Percentiles rank a stretch among this genome's conserved stretches.
Evolutionary conservation across 805 yeast genomes (phyloP).

Genomic region (Scheffersomyces stipitis): DNA sequence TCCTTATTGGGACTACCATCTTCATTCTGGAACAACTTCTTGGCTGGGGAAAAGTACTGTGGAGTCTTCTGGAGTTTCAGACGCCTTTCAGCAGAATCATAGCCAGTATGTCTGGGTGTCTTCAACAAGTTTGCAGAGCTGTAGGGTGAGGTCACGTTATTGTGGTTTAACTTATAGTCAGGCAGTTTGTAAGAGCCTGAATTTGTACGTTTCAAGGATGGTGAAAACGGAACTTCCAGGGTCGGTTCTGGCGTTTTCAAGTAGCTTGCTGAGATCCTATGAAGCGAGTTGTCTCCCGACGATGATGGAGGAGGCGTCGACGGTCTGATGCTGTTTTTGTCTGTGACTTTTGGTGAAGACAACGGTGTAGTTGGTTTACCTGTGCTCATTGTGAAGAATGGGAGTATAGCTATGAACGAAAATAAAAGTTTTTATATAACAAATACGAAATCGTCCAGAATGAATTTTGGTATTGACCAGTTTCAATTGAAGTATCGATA

Average conservation of each 20-base stretch:
- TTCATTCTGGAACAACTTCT: slow-evolving; percentile 34
- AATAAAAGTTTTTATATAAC: too few species aligned
- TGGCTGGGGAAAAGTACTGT: slow-evolving; percentile 40
- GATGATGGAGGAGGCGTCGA: slow-evolving; percentile 2
- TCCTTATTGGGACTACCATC: slow-evolving; percentile 17
- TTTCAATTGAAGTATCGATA: too few species aligned
- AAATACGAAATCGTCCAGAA: too few species aligned
- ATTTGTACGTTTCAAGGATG: slow-evolving; percentile 36
- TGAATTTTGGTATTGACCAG: too few species aligned
- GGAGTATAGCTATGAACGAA: too few species aligned
- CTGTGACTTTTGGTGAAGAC: slow-evolving; percentile 47
- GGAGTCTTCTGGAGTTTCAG: slow-evolving; percentile 38
- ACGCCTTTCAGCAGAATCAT: slow-evolving; percentile 29
- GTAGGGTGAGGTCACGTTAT: slow-evolving; percentile 30
- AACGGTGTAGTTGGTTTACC: slow-evolving; percentile 36
- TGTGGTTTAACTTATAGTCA: slow-evolving; percentile 26
- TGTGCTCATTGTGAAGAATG: slow-evolving; percentile 18
- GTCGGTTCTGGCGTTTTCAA: slow-evolving; percentile 39
- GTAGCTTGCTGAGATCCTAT: slow-evolving; percentile 27
- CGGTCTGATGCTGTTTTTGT: slow-evolving; percentile 47
- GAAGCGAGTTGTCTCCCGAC: slow-evolving; percentile 6
- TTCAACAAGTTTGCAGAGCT: slow-evolving; percentile 22
- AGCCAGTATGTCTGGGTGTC: slow-evolving; percentile 32
- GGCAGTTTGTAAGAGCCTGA: slow-evolving; percentile 34
- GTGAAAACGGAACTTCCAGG: slow-evolving; percentile 36